Evolutionary conservation across 805 yeast species (phyloP), one percentile per base, ranked within the genome.

Genomic region (Helenozyma baotianmanensis): DNA sequence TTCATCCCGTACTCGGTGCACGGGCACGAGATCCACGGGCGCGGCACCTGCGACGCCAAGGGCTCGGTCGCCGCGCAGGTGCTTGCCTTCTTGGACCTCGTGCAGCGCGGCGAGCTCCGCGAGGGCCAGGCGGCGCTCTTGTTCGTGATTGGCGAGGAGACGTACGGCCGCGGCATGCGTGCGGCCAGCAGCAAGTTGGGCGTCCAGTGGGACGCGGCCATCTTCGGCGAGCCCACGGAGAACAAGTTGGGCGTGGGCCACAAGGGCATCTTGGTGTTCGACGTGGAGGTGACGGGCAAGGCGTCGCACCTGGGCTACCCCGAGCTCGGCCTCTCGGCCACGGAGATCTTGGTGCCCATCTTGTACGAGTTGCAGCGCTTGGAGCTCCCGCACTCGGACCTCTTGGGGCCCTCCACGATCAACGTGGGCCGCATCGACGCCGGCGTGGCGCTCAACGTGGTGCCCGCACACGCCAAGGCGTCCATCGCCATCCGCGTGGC

Each of bases 171-270:
- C 15, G 89, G 89, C 10, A 80, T 80, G 84, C 45, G 30, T 18
- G 36, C 48, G 11, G 80, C 74, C 3, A 54, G 64, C 42, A 48
- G 53, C 2, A 38, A 53, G 3, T 51, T 74, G 17, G 61, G 66
- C 14, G 65, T 64, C 8, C 49, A 54, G 7, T 80, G 84, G 84
- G 73, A 74, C 9, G 45, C 73, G 8, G 87, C 72, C 11, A 67
- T 82, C 19, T 81, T 80, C 56, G 88, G 88, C 9, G 89, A 81
- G 52, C 89, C 89, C 9, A 81, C 89, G 0, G 86, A 80, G 43
- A 62, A 72, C 50, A 78, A 75, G 45, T 60, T 81, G 14, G 85
- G 82, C 10, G 72, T 72, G 4, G 88, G 87, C 9, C 89, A 81
- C 50, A 81, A 81, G 54, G 86, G 86, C 11, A 58, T 66, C 23